phyloP scores from a whole-genome alignment of 345 rosid genomes.

The Alliaria petiolata region DNA sequence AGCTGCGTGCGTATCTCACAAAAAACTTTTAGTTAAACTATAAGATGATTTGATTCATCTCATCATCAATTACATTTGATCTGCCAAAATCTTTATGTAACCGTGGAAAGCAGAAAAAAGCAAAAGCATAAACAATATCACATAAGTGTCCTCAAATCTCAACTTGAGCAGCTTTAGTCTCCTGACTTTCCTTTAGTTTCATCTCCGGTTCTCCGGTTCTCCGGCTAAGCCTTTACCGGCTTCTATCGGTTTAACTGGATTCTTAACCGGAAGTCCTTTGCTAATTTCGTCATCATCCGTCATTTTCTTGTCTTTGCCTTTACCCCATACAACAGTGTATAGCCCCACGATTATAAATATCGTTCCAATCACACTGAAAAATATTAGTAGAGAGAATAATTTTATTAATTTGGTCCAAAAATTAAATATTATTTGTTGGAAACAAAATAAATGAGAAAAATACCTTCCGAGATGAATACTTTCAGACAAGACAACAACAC shows the following conservation, averaged over 20 bases:
- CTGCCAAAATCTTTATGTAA: slow-evolving; percentile 26
- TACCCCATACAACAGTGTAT: slow-evolving; percentile 89
- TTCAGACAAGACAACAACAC: slow-evolving; percentile 63
- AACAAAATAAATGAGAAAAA: background rate
- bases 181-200: slow-evolving; percentile 2
- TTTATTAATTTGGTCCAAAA: background rate
- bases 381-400: background rate
- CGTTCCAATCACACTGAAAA: slow-evolving; percentile 74
- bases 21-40: slow-evolving; percentile 14
- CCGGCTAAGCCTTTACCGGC: slow-evolving; percentile 15
- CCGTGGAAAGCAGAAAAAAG: background rate
- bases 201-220: slow-evolving; percentile 21
- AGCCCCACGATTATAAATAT: slow-evolving; percentile 70
- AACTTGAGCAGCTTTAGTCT: slow-evolving; percentile 13
- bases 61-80: slow-evolving; percentile 11
- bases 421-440: background rate
- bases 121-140: slow-evolving; percentile 3
- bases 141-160: slow-evolving; percentile 5
- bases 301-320: slow-evolving; percentile 59
- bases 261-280: slow-evolving; percentile 50
- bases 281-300: slow-evolving; percentile 11
- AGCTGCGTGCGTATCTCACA: slow-evolving; percentile 5
- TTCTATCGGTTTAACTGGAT: slow-evolving; percentile 15
- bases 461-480: slow-evolving; percentile 85
- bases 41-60: slow-evolving; percentile 17